Evolutionary conservation across 2,329 filamentous ascomycete genomes (phyloP).

Genomic region (Aspergillus latus): DNA sequence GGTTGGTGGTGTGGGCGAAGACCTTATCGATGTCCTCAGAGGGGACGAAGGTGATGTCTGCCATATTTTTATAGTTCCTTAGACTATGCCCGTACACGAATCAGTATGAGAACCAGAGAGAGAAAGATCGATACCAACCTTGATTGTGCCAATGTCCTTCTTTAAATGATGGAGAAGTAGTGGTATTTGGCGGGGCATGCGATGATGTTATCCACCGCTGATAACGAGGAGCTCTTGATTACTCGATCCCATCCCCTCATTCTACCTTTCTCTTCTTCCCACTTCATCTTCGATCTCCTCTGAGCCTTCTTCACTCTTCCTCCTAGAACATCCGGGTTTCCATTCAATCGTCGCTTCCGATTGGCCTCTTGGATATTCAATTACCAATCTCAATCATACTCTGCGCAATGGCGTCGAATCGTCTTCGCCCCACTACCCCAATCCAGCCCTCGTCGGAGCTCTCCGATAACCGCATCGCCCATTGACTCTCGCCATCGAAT

Average conservation of each 20-base stretch:
- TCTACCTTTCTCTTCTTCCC: background rate
- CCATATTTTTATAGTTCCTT: slow-evolving; percentile 9
- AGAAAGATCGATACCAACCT: too few relatives aligned
- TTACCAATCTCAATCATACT: slow-evolving; percentile 17
- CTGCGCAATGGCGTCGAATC: background rate
- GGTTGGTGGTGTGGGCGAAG: slow-evolving; percentile 56
- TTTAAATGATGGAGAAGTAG: background rate
- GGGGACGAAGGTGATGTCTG: slow-evolving; percentile 35
- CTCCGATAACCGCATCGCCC: slow-evolving; percentile 22
- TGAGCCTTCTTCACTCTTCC: background rate
- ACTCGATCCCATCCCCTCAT: slow-evolving; percentile 24
- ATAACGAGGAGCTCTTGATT: slow-evolving; percentile 11
- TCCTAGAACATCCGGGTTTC: background rate
- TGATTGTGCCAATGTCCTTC: too few relatives aligned
- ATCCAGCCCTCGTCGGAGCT: slow-evolving; percentile 17
- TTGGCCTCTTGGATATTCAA: slow-evolving; percentile 6
- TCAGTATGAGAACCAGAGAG: background rate
- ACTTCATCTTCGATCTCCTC: background rate
- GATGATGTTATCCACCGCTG: slow-evolving; percentile 7
- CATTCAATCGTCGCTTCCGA: background rate
- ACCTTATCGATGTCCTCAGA: slow-evolving; percentile 53
- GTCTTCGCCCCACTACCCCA: slow-evolving; percentile 13
- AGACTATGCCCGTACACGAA: background rate
- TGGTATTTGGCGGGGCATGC: background rate
- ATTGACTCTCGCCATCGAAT: slow-evolving; percentile 5